Conservation (phyloP, 2,329 filamentous ascomycete species). For the Cladosporium sp. region DNA sequence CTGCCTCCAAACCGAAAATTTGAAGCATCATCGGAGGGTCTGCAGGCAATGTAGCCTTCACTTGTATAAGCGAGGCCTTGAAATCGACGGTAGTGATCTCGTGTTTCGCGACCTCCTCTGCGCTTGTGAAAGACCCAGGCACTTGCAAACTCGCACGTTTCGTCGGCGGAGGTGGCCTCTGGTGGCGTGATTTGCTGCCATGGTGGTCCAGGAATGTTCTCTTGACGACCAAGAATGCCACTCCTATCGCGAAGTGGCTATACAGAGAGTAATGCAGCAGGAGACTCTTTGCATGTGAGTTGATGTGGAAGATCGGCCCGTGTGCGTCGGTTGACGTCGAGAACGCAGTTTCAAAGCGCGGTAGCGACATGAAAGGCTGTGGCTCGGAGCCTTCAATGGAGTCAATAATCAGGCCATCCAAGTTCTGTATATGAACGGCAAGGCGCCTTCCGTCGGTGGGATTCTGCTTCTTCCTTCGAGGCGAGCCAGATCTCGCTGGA, state of each 20-base stretch:
- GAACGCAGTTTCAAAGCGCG: constrained; percentile 82
- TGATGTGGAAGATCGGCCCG: constrained; percentile 84
- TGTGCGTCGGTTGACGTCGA: constrained; percentile 84
- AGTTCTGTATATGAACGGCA: constrained; percentile 74
- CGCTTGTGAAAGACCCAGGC: constrained; percentile 23
- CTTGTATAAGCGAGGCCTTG: constrained; percentile 76
- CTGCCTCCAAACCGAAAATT: constrained; percentile 77
- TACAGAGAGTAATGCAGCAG: constrained; percentile 90
- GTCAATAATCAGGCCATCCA: constrained; percentile 91
- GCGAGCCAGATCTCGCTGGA: constrained; percentile 40
- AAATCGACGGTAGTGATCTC: constrained; percentile 83
- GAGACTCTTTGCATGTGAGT: constrained; percentile 76
- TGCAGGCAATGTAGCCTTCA: constrained; percentile 84
- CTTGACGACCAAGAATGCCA: constrained; percentile 73
- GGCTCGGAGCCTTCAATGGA: constrained; percentile 79
- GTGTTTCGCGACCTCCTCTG: constrained; percentile 37
- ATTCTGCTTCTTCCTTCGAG: constrained; percentile 50
- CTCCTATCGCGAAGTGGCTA: constrained; percentile 84
- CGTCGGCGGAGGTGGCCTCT: constrained; percentile 22
- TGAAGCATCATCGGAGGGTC: constrained; percentile 94
- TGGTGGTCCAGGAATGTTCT: constrained; percentile 43
- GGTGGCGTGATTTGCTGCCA: constrained; percentile 17
- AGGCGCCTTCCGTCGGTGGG: constrained; percentile 77
- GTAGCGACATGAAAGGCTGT: constrained; percentile 83
- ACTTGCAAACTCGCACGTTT: constrained; percentile 29